Base-by-base conservation (phyloP, 2,329 filamentous ascomycete species). In the Trichoderma koningii region DNA sequence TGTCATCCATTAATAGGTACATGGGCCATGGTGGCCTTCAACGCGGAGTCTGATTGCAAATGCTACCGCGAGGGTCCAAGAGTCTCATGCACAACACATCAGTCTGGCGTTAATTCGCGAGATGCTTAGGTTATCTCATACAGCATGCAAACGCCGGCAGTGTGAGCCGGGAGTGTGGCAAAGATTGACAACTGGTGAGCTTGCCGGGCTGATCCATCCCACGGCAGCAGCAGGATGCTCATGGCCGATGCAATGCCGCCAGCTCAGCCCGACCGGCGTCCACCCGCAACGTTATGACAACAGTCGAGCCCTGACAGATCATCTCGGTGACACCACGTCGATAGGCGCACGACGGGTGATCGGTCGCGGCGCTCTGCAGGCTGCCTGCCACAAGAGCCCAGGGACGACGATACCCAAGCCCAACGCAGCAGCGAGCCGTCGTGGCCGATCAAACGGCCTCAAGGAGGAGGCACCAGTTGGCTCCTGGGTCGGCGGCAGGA, bases 331-430 rank as follows among this genome's bases (percentile, higher is more conserved):
- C 5, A 38, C 12, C 34, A 38, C 10, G 12, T 38, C 34, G 34
- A 38, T 38, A 26, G 57, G 44, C 34, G 23, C 30, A 34, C 21
- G 15, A 44, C 38, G 50, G 34, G 59, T 66, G 59, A 48, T 53
- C 64, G 26, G 45, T 38, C 30, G 55, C 45, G 28, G 41, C 19
- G 56, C 51, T 48, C 55, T 55, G 63, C 55, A 61, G 55, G 63
- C 21, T 53, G 48, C 55, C 63, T 38, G 34, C 34, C 34, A 55
- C 48, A 42, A 50, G 38, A 55, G 64, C 44, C 52, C 52, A 23
- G 55, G 59, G 55, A 9, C 28, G 19, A 53, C 41, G 19, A 53
- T 59, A 44, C 53, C 59, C 59, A 66, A 63, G 59, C 60, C 47
- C 56, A 26, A 45, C 38, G 17, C 57, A 42, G 55, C 34, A 50